Evolutionary conservation across 257 asterid species (phyloP), one percentile per base, ranked within the genome.

Genomic region (Marsdenia floribunda): DNA sequence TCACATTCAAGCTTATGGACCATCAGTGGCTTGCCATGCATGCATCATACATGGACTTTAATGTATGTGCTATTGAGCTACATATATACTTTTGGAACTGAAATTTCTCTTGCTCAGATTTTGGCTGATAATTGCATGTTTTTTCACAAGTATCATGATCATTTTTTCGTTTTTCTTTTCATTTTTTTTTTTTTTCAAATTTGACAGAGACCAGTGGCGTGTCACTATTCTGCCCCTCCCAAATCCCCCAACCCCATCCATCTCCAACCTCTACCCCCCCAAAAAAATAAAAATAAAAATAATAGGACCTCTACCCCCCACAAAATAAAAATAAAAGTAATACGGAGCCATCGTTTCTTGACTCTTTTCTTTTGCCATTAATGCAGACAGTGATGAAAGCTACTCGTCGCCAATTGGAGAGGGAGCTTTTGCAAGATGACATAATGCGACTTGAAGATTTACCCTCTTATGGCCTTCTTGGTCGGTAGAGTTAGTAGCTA

Each of bases 1-100:
- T 94, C 85, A 78, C 98, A 53, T 94, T 94, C 89, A 92, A 92
- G 97, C 93, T 92, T 83, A 94, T 94, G 99, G 99, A 94, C 83
- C 82, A 88, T 55, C 96, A 88, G 76, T 94, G 98, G 99, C 99
- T 94, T 15, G 84, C 89, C 76, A 94, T 94, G 99, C 96, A 79
- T 79, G 99, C 99, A 57, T 94, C 99, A 40, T 94, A 94, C 90
- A 94, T 94, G 99, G 99, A 94, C 78, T 92, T 92, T 82, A 94
- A 94, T 80, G 98, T 90, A 87, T 79, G 97, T 78, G 38, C 57
- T 14, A 76, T 57, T 60, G 16, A 75, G 33, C 13, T 61, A 3
- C 54, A 40, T 2, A 15, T 11, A 42, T 14, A 24, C 4, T 55
- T 54, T 24, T 57, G 68, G 26, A 40, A 9, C 5, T 46, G 37